phyloP scores from a whole-genome alignment of 768 basidiomycete species.

The Lactarius vividus region DNA sequence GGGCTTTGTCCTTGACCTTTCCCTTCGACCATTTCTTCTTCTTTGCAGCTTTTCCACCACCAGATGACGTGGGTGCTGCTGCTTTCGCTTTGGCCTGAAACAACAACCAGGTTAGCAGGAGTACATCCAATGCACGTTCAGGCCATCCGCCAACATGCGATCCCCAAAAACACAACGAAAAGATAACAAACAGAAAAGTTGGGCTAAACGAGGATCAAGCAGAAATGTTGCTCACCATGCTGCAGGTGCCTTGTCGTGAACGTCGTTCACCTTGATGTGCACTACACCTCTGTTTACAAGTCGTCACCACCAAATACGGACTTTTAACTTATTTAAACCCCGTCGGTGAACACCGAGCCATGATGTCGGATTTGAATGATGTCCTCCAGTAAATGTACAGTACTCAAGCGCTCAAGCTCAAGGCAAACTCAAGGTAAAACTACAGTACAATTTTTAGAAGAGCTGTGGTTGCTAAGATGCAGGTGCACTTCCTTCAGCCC shows the following conservation, averaged over 20 bases:
- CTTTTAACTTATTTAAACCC: not conserved
- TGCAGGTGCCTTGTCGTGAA: constrained; percentile 33
- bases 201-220: constrained; percentile 6
- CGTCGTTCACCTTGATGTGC: constrained; percentile 19
- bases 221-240: constrained; percentile 34
- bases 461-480: not conserved
- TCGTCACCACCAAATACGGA: not conserved
- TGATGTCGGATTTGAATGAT: not conserved
- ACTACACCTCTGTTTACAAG: not conserved
- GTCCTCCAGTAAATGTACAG: no score
- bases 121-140: constrained; percentile 28
- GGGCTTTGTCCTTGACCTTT: constrained; percentile 99
- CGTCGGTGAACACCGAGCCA: not conserved
- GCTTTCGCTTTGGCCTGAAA: constrained; percentile 64
- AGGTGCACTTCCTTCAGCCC: constrained; percentile 27
- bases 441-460: not conserved
- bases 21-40: constrained; percentile 99
- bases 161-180: constrained; percentile 5
- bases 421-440: no score
- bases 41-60: constrained; percentile 88
- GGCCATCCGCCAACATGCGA: constrained; percentile 33
- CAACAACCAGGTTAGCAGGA: constrained; percentile 17
- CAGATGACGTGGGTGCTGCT: constrained; percentile 59
- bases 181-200: not conserved
- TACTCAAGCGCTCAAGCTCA: no score